Base-by-base conservation (phyloP, 2,329 filamentous ascomycete genomes). In the Xylaria sp. region DNA sequence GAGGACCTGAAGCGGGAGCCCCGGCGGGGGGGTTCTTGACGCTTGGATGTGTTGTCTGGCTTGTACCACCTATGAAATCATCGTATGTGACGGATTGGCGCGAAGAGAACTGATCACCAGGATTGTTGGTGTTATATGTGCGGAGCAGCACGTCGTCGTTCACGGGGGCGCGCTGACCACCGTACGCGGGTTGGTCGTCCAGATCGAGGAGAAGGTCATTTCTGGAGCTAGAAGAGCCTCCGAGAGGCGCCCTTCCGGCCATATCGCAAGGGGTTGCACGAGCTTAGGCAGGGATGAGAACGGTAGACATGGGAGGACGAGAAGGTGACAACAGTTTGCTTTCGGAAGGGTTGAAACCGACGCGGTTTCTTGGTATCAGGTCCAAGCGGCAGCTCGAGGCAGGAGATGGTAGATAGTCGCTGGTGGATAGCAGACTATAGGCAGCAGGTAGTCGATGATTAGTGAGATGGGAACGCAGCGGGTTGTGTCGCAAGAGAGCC, bases 51-150 rank as follows among this genome's bases (percentile, higher is more conserved):
- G 85, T 81, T 68, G 85, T 82, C 70, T 84, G 85, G 72, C 84
- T 83, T 20, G 33, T 48, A 59, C 85, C 90, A 72, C 95, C 95
- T 71, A 98, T 91, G 80, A 98, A 98, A 76, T 96, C 92, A 85
- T 98, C 95, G 82, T 98, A 98, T 67, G 94, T 97, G 62, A 95
- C 90, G 31, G 94, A 98, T 62, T 94, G 93, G 74, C 95, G 92
- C 66, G 89, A 82, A 70, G 88, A 87, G 56, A 86, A 83, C 74
- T 87, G 83, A 73, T 89, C 86, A 76, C 61, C 33, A 41, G 86
- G 83, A 74, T 87, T 84, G 73, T 87, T 83, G 73, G 89, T 86
- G 76, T 92, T 88, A 82, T 93, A 94, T 73, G 89, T 89, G 79
- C 90, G 88, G 78, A 95, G 83, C 57, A 97, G 85, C 73, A 94